A percentile compares a stretch with the other conserved stretches of the same genome.
Conservation (phyloP, 768 basidiomycete genomes). For the Pholiota microspora region DNA sequence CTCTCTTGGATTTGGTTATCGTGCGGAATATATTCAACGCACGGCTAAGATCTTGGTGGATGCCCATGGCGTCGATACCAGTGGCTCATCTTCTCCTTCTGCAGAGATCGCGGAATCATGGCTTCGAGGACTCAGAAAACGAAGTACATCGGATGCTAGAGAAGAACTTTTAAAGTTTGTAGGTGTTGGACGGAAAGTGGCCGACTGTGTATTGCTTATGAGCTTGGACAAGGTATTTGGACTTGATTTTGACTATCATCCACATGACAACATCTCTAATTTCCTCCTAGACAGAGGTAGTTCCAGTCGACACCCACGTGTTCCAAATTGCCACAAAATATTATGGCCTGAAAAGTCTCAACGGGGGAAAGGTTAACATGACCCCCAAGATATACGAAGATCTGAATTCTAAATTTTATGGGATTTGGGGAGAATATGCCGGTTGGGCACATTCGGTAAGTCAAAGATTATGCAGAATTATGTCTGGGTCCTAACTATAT, state of each 20-base stretch:
- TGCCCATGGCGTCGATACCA: conserved; percentile 33
- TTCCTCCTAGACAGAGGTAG: conserved; percentile 62
- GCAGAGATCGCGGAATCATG: conserved; percentile 64
- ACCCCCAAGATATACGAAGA: conserved; percentile 76
- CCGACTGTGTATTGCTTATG: conserved; percentile 93
- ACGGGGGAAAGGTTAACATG: conserved; percentile 54
- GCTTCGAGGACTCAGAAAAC: conserved; percentile 51
- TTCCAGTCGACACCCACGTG: conserved; percentile 97
- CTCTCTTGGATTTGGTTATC: conserved; percentile 90
- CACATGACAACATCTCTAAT: background rate
- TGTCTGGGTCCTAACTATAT: background rate
- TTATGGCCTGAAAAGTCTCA: conserved; percentile 59
- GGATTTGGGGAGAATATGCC: conserved; percentile 80
- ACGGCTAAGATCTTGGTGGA: conserved; percentile 79
- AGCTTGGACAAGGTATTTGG: conserved; percentile 76
- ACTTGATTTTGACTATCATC: background rate
- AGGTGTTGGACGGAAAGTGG: conserved; percentile 95
- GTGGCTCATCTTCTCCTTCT: conserved; percentile 10
- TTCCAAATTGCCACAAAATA: conserved; percentile 83
- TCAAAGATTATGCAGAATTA: conserved; percentile 4
- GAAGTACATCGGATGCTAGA: conserved; percentile 58
- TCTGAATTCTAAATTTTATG: conserved; percentile 56
- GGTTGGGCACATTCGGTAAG: conserved; percentile 89
- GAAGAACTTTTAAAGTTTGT: conserved; percentile 76
- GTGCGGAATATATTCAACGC: conserved; percentile 84